A percentile compares a stretch with the other conserved stretches of the same genome.
Evolutionary conservation across 2,329 filamentous ascomycete genomes (phyloP).

Genomic region (Paracorniculantispora psalliotae): DNA sequence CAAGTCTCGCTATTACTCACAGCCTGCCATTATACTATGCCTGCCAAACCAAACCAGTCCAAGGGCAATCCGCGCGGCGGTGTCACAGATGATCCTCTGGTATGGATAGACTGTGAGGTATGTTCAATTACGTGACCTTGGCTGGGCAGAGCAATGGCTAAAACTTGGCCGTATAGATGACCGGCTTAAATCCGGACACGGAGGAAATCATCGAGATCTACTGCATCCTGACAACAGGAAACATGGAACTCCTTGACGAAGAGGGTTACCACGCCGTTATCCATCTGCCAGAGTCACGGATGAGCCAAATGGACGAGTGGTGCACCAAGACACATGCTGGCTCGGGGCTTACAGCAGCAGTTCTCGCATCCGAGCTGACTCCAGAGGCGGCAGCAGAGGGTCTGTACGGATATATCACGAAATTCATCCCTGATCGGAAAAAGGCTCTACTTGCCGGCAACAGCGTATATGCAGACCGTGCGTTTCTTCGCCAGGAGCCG

Average conservation of each 20-base stretch:
- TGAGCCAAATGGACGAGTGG: slow-evolving; percentile 84
- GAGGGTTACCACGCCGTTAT: slow-evolving; percentile 76
- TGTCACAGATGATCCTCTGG: slow-evolving; percentile 53
- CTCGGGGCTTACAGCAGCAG: slow-evolving; percentile 76
- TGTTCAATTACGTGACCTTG: slow-evolving; percentile 11
- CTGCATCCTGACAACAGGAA: slow-evolving; percentile 81
- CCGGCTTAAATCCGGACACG: slow-evolving; percentile 58
- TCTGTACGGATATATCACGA: slow-evolving; percentile 73
- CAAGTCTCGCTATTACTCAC: not conserved
- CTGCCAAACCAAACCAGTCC: slow-evolving; percentile 18
- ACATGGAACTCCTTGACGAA: slow-evolving; percentile 70
- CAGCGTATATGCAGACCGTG: slow-evolving; percentile 83
- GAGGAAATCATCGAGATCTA: slow-evolving; percentile 90
- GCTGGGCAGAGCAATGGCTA: not conserved
- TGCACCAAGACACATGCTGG: slow-evolving; percentile 73
- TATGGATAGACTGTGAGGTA: slow-evolving; percentile 76
- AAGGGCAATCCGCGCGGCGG: slow-evolving; percentile 12
- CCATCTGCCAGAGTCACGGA: slow-evolving; percentile 62
- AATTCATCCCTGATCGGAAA: slow-evolving; percentile 60
- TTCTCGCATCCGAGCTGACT: slow-evolving; percentile 67
- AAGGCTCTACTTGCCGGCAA: slow-evolving; percentile 81
- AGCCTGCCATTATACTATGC: not conserved
- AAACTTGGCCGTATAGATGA: slow-evolving; percentile 64
- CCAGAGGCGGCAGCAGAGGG: slow-evolving; percentile 65
- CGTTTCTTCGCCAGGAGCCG: slow-evolving; percentile 70